Base-by-base conservation (phyloP, 1,284 basidiomycete genomes). In the Cerrena zonata region DNA sequence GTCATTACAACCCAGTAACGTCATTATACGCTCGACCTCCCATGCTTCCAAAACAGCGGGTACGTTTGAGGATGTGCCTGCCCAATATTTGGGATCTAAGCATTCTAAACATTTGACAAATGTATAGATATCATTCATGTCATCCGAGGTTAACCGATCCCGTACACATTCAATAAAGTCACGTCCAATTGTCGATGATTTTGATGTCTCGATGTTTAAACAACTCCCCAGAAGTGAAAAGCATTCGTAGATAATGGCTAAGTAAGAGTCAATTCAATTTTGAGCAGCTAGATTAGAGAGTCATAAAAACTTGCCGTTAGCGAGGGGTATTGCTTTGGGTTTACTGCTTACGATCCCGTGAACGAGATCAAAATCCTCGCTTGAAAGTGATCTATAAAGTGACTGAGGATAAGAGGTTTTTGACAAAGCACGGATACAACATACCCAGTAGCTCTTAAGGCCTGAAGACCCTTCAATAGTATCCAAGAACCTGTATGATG, bases 1-100 rank as follows among this genome's bases (percentile, higher is more conserved):
- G 63, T 90, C 88, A 2, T 70, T 62, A 4, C 77, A 80, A 52
- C 81, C 76, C 22, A 90, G 66, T 19, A 84, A 66, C 51, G 73
- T 74, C 77, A 90, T 83, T 22, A 89, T 70, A 30, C 72, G 70
- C 52, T 83, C 82, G 26, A 89, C 86, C 52, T 89, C 86, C 74
- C 75, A 76, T 50, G 71, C 77, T 27, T 86, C 82, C 45, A 89
- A 64, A 3, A 79, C 67, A 2, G 78, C 67, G 30, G 76, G 73
- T 23, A 74, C 65, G 4, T 74, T 71, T 2, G 71, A 62, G 13
- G 64, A 66, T 3, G 74, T 81, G 7, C 86, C 87, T 4, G 85
- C 82, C 87, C 87, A 90, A 27, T 80, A 56, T 22, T 61, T 62
- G 3, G 79, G 74, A 56, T 82, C 75, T 11, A 89, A 54, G 41